Base-by-base conservation (phyloP, 2,329 filamentous ascomycete species). In the Orbilia blumenaviensis region DNA sequence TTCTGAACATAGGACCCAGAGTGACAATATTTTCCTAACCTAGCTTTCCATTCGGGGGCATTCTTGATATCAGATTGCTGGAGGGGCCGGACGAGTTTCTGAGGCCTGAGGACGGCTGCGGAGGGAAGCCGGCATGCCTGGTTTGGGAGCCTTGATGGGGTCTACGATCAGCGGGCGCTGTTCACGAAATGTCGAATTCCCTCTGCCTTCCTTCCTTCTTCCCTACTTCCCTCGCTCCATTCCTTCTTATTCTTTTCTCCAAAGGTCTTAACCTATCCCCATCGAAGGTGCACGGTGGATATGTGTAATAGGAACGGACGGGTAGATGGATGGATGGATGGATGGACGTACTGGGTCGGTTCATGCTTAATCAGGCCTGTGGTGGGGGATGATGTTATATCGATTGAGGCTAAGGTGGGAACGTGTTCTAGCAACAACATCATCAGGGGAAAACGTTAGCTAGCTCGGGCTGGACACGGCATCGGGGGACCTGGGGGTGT, bases 41-140 rank as follows among this genome's bases (percentile, higher is more conserved):
- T 77, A 77, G 50, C 52, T 77, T 77, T 60, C 66, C 62, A 25
- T 72, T 77, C 61, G 73, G 69, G 36, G 73, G 71, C 62, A 77
- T 71, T 25, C 73, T 77, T 18, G 73, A 72, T 42, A 77, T 69
- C 32, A 69, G 42, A 14, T 61, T 69, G 21, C 64, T 72, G 32
- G 67, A 72, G 25, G 54, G 34, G 32, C 73, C 61, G 46, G 73
- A 67, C 21, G 73, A 56, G 61, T 61, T 66, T 54, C 73, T 66
- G 21, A 77, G 48, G 12, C 54, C 56, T 38, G 73, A 71, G 16
- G 73, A 77, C 32, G 73, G 73, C 61, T 71, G 73, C 25, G 73
- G 73, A 18, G 66, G 73, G 62, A 77, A 77, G 42, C 61, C 66
- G n/a, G 73, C 52, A 58, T 68, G 73, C 38, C 73, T 61, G 25